phyloP scores from a whole-genome alignment of 495 filamentous ascomycete species.

The Letharia lupina region DNA sequence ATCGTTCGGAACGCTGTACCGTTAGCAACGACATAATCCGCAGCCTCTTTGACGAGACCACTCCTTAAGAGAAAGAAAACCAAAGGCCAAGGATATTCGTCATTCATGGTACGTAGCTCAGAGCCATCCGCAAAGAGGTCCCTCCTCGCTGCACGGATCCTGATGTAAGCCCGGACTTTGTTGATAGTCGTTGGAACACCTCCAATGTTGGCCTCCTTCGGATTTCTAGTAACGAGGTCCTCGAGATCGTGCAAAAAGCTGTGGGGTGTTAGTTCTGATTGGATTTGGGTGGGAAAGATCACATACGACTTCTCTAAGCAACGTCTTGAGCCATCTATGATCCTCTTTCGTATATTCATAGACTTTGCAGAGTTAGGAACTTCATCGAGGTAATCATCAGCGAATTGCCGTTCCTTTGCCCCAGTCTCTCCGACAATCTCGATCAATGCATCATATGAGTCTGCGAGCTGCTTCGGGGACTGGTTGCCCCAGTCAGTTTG shows the following conservation, averaged over 20 bases:
- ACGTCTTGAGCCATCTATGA: constrained; percentile 64
- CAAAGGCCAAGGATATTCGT: constrained; percentile 85
- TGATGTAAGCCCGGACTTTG: constrained; percentile 86
- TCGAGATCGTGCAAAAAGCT: constrained; percentile 64
- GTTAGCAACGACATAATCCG: constrained; percentile 74
- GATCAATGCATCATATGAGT: constrained; percentile 71
- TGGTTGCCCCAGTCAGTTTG: not conserved
- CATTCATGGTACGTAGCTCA: constrained; percentile 62
- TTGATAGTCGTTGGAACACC: constrained; percentile 79
- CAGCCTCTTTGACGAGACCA: constrained; percentile 75
- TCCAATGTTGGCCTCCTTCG: constrained; percentile 79
- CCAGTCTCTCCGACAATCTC: constrained; percentile 61
- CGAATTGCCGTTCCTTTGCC: constrained; percentile 69
- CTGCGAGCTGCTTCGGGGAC: constrained; percentile 58
- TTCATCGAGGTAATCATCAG: constrained; percentile 63
- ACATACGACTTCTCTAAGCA: constrained; percentile 57
- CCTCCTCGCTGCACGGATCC: constrained; percentile 63
- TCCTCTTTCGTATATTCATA: constrained; percentile 58
- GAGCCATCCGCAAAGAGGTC: constrained; percentile 69
- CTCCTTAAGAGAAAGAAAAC: constrained; percentile 87
- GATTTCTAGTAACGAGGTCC: constrained; percentile 65
- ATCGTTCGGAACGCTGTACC: constrained; percentile 71
- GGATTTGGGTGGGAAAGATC: not conserved
- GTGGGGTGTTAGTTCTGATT: not conserved
- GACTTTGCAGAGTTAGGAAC: constrained; percentile 51